Conservation (phyloP, 352 stramenopile genomes). For the Pythium oligandrum region DNA sequence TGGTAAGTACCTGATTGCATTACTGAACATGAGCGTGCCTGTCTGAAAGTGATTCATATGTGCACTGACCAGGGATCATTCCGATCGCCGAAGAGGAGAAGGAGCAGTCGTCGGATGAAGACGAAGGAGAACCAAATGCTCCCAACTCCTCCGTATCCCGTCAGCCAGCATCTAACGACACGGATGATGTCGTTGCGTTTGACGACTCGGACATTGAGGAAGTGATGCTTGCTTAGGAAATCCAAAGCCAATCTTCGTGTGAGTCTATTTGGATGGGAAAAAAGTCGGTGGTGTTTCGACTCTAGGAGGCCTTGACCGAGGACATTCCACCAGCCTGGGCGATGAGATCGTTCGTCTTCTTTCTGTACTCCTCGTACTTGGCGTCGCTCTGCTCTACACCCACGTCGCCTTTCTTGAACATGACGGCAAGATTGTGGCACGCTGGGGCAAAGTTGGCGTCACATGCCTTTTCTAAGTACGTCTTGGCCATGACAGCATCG, state of each 20-base stretch:
- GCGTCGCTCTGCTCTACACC: constrained; percentile 56
- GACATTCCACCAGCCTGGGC: constrained; percentile 64
- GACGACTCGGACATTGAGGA: constrained; percentile 69
- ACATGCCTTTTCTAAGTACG: constrained; percentile 67
- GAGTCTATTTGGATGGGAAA: too few species aligned
- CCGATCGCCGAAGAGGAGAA: too few species aligned
- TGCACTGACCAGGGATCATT: too few species aligned
- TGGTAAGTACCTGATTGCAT: too few species aligned
- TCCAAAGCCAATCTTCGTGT: neutral
- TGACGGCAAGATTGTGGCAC: constrained; percentile 86
- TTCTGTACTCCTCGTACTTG: constrained; percentile 69
- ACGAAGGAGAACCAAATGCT: too few species aligned
- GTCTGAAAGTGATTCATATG: too few species aligned
- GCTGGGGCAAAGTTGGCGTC: constrained; percentile 82
- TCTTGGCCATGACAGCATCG: constrained; percentile 52
- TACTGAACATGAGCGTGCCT: too few species aligned
- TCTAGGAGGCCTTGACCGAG: constrained; percentile 35
- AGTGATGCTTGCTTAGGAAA: constrained; percentile 22
- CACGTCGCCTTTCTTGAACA: constrained; percentile 86
- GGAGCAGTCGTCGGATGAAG: too few species aligned
- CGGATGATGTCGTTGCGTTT: constrained; percentile 1
- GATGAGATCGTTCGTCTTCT: constrained; percentile 73
- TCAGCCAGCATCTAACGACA: too few species aligned
- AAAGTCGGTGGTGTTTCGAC: neutral
- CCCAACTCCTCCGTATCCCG: too few species aligned